These are phyloP conservation scores for Cryptosporidium parvum DNA, from an alignment of 169 alveolate genomes.

Conservation along the genomic window DNA sequence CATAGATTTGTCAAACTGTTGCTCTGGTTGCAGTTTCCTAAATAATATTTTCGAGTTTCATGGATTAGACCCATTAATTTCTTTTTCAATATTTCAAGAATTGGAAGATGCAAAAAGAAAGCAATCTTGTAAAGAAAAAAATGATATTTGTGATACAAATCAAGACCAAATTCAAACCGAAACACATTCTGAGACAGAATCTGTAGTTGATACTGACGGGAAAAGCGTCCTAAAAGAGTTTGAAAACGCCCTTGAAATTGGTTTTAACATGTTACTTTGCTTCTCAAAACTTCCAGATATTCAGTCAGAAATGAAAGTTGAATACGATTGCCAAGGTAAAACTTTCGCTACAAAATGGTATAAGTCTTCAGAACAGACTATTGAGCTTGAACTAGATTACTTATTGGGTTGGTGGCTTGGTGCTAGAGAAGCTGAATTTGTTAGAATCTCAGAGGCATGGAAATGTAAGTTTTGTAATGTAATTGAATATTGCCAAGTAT, in stretches of 20 bases:
- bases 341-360: conserved; percentile 73
- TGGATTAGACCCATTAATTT: conserved; percentile 20
- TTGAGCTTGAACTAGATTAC: conserved; percentile 48
- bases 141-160: background rate
- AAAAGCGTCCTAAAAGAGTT: conserved; percentile 2
- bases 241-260: conserved; percentile 31
- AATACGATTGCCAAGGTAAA: conserved; percentile 65
- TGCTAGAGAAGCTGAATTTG: conserved; percentile 37
- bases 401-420: conserved; percentile 71
- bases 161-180: background rate
- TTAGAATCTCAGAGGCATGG: conserved; percentile 52
- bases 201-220: conserved; percentile 7
- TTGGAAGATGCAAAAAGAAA: conserved; percentile 17
- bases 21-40: conserved; percentile 49
- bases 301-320: conserved; percentile 63
- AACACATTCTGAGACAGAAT: background rate
- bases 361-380: conserved; percentile 28
- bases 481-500: conserved; percentile 38
- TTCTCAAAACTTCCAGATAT: conserved; percentile 49
- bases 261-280: conserved; percentile 12
- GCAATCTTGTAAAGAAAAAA: background rate
- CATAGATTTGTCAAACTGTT: conserved; percentile 31
- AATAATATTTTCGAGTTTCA: conserved; percentile 18
- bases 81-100: conserved; percentile 5
- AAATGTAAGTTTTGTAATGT: conserved; percentile 69